Evolutionary conservation across 352 stramenopile genomes (phyloP).

Genomic region (Phytophthora fragariaefolia): DNA sequence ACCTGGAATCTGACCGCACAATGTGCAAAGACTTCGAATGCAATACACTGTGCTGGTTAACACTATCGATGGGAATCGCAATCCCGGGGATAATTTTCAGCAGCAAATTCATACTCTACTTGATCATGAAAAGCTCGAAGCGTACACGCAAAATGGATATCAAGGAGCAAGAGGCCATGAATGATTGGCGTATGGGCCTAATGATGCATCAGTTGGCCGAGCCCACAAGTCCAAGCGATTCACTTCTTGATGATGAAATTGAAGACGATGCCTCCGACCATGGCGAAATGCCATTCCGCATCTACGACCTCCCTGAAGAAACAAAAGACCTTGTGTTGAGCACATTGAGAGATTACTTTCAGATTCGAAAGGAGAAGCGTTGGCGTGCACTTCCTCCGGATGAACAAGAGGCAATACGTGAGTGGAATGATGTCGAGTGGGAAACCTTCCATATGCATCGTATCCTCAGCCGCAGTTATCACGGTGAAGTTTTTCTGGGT

Average conservation of each 20-base stretch:
- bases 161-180: slow-evolving; percentile 70
- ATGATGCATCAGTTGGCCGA: slow-evolving; percentile 65
- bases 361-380: slow-evolving; percentile 57
- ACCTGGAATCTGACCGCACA: slow-evolving; percentile 43
- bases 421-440: slow-evolving; percentile 70
- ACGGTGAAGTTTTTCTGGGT: slow-evolving; percentile 68
- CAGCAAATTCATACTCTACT: slow-evolving; percentile 55
- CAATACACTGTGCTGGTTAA: slow-evolving; percentile 73
- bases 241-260: slow-evolving; percentile 35
- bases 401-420: slow-evolving; percentile 33
- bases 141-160: slow-evolving; percentile 49
- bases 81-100: slow-evolving; percentile 61
- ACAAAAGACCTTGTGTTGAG: slow-evolving; percentile 65
- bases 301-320: slow-evolving; percentile 66
- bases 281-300: slow-evolving; percentile 43
- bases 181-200: slow-evolving; percentile 70
- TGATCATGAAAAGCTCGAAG: slow-evolving; percentile 52
- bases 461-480: slow-evolving; percentile 67
- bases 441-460: slow-evolving; percentile 68
- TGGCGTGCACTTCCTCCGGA: slow-evolving; percentile 27
- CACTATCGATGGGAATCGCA: slow-evolving; percentile 52
- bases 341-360: slow-evolving; percentile 68
- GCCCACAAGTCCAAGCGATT: slow-evolving; percentile 36
- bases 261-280: slow-evolving; percentile 34
- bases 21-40: slow-evolving; percentile 57